Conservation (phyloP, 495 filamentous ascomycete species). For the Talaromyces adpressus region DNA sequence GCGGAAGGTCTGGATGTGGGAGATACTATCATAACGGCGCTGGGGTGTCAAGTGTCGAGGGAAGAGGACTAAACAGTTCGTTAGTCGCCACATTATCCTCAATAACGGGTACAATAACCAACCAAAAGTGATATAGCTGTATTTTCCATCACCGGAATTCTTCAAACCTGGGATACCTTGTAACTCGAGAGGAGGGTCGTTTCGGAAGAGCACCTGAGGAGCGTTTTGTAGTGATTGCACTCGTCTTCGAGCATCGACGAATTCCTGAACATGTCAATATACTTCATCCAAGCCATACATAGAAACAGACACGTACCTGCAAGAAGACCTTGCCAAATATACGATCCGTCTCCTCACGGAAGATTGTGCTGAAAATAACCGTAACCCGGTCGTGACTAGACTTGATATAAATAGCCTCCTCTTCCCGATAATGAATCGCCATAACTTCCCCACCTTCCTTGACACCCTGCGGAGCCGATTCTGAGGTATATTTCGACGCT, state of each 20-base stretch:
- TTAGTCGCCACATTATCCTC: too few relatives aligned
- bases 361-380: constrained; percentile 97
- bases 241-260: constrained; percentile 89
- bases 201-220: constrained; percentile 94
- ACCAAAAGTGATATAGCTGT: constrained; percentile 99
- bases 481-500: constrained; percentile 81
- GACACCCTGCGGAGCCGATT: constrained; percentile 84
- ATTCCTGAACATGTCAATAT: constrained; percentile 56
- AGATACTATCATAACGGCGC: constrained; percentile 88
- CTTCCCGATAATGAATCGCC: constrained; percentile 95
- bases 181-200: constrained; percentile 88
- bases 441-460: constrained; percentile 86
- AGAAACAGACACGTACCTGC: constrained; percentile 34
- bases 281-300: neutral
- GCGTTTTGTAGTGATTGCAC: constrained; percentile 84
- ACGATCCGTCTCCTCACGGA: constrained; percentile 93
- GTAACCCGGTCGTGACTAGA: constrained; percentile 94
- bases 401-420: constrained; percentile 99
- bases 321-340: constrained; percentile 96
- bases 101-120: constrained; percentile 14
- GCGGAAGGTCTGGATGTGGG: constrained; percentile 98
- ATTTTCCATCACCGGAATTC: constrained; percentile 63
- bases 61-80: constrained; percentile 66
- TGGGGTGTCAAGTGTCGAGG: constrained; percentile 87
- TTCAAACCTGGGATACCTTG: constrained; percentile 77